phyloP scores from a whole-genome alignment of 139 green algal species.

The Chlamydomonas applanata region DNA sequence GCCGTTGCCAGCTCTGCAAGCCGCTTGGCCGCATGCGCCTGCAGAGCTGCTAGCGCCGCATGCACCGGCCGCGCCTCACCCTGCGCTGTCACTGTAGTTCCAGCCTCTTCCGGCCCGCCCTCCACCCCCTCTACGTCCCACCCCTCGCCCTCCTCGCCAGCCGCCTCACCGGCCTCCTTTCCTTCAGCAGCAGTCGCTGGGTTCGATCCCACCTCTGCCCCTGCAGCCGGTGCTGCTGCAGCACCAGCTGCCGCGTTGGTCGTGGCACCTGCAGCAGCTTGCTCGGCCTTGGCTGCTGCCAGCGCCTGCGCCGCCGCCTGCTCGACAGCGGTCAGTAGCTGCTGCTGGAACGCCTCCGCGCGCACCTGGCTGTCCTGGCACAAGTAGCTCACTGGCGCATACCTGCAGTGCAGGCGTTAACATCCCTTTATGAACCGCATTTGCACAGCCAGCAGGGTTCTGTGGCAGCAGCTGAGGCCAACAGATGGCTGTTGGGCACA shows the following conservation, averaged over 20 bases:
- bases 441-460: not conserved
- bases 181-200: slow-evolving; percentile 4
- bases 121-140: too few relatives aligned
- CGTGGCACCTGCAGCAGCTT: not conserved
- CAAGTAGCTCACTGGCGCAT: slow-evolving; percentile 24
- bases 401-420: not conserved
- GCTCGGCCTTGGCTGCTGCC: not conserved
- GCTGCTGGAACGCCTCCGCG: slow-evolving; percentile 4
- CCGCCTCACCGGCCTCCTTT: slow-evolving; percentile 4
- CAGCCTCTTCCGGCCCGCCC: too few relatives aligned
- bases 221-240: not conserved
- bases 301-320: not conserved
- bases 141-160: not conserved
- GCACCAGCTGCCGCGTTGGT: not conserved
- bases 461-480: too few relatives aligned
- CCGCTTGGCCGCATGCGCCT: slow-evolving; percentile 26
- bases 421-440: not conserved
- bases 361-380: slow-evolving; percentile 24
- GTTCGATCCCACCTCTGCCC: not conserved
- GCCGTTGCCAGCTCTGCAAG: slow-evolving; percentile 34
- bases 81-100: not conserved
- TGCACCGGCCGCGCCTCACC: not conserved
- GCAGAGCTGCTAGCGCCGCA: not conserved
- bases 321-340: slow-evolving; percentile 2
- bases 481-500: too few relatives aligned